A percentile compares a stretch with the other conserved stretches of the same genome.
These are phyloP conservation scores for Artemisia tridentata DNA, from an alignment of 129 eudicot species.

Conservation along the genomic window DNA sequence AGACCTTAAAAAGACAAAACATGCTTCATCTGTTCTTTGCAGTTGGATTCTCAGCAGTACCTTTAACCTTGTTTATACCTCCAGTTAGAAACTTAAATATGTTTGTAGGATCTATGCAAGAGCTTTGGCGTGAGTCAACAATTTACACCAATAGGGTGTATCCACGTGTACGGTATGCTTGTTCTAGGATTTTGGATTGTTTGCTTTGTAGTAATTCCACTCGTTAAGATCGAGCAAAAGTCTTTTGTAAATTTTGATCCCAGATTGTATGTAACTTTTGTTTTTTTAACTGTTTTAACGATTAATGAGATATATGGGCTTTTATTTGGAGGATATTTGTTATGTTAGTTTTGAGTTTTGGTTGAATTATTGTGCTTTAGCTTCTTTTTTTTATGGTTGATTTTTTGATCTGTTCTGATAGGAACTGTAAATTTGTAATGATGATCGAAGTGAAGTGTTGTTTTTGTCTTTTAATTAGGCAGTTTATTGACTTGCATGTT, in stretches of 20 bases:
- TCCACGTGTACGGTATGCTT: slow-evolving; percentile 60
- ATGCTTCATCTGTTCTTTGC: slow-evolving; percentile 79
- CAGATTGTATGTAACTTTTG: neutral
- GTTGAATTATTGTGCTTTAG: neutral
- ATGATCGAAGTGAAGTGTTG: too few relatives aligned
- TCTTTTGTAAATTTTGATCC: neutral
- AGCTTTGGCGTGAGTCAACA: slow-evolving; percentile 54
- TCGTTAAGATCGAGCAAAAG: neutral
- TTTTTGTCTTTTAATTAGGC: too few relatives aligned
- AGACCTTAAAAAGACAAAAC: slow-evolving; percentile 19
- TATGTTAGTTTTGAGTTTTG: neutral
- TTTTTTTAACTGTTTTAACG: neutral
- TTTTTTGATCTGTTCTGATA: too few relatives aligned
- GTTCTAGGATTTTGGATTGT: slow-evolving; percentile 58
- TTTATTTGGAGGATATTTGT: neutral
- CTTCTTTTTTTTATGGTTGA: too few relatives aligned
- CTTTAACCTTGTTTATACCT: slow-evolving; percentile 69
- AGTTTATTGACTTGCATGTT: too few relatives aligned
- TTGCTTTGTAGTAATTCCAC: slow-evolving; percentile 41
- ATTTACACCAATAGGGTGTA: slow-evolving; percentile 41
- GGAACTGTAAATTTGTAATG: too few relatives aligned
- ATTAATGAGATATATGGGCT: neutral
- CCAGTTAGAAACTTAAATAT: slow-evolving; percentile 71
- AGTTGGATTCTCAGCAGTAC: slow-evolving; percentile 80
- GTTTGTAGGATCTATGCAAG: slow-evolving; percentile 71